Percentiles rank a stretch among this genome's conserved stretches.
Evolutionary conservation across 352 stramenopile genomes (phyloP).

Genomic region (Pythium pyrilobum): DNA sequence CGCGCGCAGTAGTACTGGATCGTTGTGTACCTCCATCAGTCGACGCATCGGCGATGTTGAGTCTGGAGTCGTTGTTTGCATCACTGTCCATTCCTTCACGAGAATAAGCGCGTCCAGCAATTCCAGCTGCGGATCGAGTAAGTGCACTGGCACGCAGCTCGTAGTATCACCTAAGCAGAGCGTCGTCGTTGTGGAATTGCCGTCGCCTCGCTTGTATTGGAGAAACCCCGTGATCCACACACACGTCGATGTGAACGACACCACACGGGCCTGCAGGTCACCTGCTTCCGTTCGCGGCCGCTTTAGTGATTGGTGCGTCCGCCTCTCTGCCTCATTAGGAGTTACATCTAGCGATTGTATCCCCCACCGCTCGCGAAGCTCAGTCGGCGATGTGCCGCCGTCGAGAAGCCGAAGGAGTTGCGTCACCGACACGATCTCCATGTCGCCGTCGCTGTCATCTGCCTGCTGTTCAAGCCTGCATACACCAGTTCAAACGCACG

Average conservation of each 20-base stretch:
- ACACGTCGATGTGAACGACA: slow-evolving; percentile 28
- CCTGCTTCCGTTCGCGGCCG: neutral
- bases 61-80: slow-evolving; percentile 17
- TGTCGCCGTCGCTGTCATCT: neutral
- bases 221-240: slow-evolving; percentile 52
- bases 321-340: neutral
- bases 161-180: slow-evolving; percentile 34
- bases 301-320: neutral
- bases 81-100: slow-evolving; percentile 51
- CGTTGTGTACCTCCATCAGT: slow-evolving; percentile 35
- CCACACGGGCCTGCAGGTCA: neutral
- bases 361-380: neutral
- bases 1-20: slow-evolving; percentile 10
- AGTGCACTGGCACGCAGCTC: slow-evolving; percentile 21
- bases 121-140: slow-evolving; percentile 33
- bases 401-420: slow-evolving; percentile 8
- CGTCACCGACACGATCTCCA: slow-evolving; percentile 18
- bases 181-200: neutral
- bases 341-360: slow-evolving; percentile 9
- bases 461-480: slow-evolving; percentile 1
- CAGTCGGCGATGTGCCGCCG: neutral
- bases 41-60: neutral
- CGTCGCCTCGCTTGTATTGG: slow-evolving; percentile 10
- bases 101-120: slow-evolving; percentile 47
- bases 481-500: neutral